A percentile compares a stretch with the other conserved stretches of the same genome.
phyloP scores from a whole-genome alignment of 805 yeast genomes.

The Myxozyma vanderwaltii region DNA sequence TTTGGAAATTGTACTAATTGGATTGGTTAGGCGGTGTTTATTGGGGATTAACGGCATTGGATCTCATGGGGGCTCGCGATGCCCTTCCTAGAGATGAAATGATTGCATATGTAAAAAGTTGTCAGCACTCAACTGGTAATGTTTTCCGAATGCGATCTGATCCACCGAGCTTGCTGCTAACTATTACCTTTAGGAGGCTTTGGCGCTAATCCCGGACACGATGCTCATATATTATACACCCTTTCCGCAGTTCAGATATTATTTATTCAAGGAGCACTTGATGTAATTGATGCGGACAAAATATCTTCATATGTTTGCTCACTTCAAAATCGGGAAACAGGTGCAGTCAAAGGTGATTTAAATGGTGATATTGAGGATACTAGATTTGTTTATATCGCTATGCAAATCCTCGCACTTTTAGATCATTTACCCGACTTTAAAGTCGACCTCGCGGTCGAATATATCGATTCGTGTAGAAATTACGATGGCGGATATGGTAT shows the following conservation, averaged over 20 bases:
- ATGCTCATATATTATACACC: constrained; percentile 82
- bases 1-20: background rate
- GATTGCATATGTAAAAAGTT: constrained; percentile 65
- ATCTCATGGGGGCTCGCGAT: constrained; percentile 56
- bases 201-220: constrained; percentile 87
- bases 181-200: constrained; percentile 65
- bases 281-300: constrained; percentile 43
- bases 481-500: constrained; percentile 97
- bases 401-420: constrained; percentile 70
- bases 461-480: constrained; percentile 71
- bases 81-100: constrained; percentile 65
- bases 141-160: too few relatives aligned
- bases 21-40: constrained; percentile 67
- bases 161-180: background rate
- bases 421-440: constrained; percentile 55
- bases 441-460: constrained; percentile 64
- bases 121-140: constrained; percentile 52
- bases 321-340: constrained; percentile 57
- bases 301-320: constrained; percentile 41
- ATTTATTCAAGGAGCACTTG: constrained; percentile 63
- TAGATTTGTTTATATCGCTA: constrained; percentile 80
- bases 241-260: constrained; percentile 84
- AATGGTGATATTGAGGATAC: constrained; percentile 92
- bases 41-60: constrained; percentile 88
- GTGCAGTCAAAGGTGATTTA: constrained; percentile 56